Conservation (phyloP, 352 stramenopile genomes). For the Globisporangium orthogonon region DNA sequence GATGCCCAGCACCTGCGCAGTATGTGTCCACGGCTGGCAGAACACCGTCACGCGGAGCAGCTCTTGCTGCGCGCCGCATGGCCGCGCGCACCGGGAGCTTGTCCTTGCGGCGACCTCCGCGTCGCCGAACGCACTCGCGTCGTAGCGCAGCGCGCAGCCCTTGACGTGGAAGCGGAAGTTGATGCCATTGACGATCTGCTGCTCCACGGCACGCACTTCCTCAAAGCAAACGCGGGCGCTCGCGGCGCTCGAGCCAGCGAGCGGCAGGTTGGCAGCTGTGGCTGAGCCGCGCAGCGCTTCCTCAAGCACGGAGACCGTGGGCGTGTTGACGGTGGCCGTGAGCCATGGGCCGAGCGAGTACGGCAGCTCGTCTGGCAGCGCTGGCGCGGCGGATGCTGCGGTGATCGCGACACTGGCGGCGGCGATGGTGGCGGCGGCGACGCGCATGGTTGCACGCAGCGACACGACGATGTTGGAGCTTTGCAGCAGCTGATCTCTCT, state of each 20-base stretch:
- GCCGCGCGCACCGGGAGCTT: constrained; percentile 18
- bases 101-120: neutral
- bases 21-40: constrained; percentile 40
- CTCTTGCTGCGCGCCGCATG: constrained; percentile 14
- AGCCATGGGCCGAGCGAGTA: constrained; percentile 33
- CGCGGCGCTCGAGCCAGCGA: constrained; percentile 2
- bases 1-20: constrained; percentile 30
- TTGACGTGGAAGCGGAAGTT: constrained; percentile 50
- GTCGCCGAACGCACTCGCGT: constrained; percentile 2
- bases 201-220: constrained; percentile 33
- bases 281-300: constrained; percentile 23
- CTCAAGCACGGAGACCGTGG: constrained; percentile 25
- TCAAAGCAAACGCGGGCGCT: constrained; percentile 30
- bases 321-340: constrained; percentile 21
- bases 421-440: neutral
- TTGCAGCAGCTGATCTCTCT: no score
- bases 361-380: neutral
- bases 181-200: constrained; percentile 61
- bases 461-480: neutral
- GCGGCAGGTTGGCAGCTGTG: constrained; percentile 3
- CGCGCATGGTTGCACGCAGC: no score
- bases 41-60: constrained; percentile 41
- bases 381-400: neutral
- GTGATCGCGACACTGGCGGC: neutral
- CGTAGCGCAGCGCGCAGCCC: constrained; percentile 21